Percentiles rank a stretch among this genome's conserved stretches.
Evolutionary conservation across 768 basidiomycete species (phyloP).

Genomic region (Lyophyllum shimeji): DNA sequence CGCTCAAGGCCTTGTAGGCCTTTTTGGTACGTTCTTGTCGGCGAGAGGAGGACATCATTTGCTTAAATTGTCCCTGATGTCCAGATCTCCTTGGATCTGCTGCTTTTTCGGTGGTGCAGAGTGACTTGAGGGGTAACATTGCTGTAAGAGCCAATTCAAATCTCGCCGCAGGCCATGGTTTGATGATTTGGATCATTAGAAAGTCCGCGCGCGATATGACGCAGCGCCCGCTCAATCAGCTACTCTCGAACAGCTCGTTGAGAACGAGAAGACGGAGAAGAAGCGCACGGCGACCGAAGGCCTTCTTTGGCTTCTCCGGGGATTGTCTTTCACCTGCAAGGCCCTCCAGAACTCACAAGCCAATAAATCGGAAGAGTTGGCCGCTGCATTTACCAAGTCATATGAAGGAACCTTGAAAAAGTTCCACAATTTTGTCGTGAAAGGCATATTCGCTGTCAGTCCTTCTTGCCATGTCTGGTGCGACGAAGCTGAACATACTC

Average conservation of each 20-base stretch:
- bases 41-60: background rate
- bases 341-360: constrained; percentile 73
- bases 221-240: constrained; percentile 60
- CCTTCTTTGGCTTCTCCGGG: constrained; percentile 91
- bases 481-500: background rate
- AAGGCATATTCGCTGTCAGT: constrained; percentile 58
- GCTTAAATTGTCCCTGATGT: background rate
- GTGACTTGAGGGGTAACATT: constrained; percentile 91
- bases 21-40: constrained; percentile 72
- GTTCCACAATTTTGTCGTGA: constrained; percentile 79
- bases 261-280: constrained; percentile 84
- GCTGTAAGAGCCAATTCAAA: constrained; percentile 46
- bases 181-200: constrained; percentile 46
- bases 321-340: constrained; percentile 84
- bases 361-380: constrained; percentile 63
- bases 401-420: constrained; percentile 84
- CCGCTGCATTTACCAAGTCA: constrained; percentile 71
- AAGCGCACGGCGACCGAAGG: constrained; percentile 89
- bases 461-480: background rate
- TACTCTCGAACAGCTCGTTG: constrained; percentile 83
- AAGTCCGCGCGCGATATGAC: constrained; percentile 83
- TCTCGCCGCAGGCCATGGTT: constrained; percentile 1
- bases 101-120: constrained; percentile 82
- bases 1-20: constrained; percentile 78
- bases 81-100: constrained; percentile 83